Evolutionary conservation across 2,329 filamentous ascomycete genomes (phyloP).

Genomic region (Moelleriella libera): DNA sequence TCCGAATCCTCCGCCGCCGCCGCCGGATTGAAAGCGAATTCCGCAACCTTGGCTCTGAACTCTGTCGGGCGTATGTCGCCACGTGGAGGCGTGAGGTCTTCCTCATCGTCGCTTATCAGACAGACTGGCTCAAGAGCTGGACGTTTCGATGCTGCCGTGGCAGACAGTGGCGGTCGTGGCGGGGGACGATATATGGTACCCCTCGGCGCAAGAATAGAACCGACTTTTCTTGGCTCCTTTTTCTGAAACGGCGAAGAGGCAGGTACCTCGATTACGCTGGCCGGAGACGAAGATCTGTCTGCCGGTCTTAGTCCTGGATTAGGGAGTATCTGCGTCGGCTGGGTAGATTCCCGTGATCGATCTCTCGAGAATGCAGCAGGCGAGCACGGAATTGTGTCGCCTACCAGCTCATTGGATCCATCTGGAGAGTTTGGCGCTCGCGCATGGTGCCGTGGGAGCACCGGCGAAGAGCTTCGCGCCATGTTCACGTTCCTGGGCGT

Average conservation of each 20-base stretch:
- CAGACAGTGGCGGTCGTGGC: slow-evolving; percentile 10
- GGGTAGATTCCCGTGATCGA: slow-evolving; percentile 17
- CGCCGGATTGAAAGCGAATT: slow-evolving; percentile 32
- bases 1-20: slow-evolving; percentile 18
- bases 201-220: slow-evolving; percentile 56
- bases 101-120: slow-evolving; percentile 30
- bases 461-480: too few relatives aligned
- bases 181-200: slow-evolving; percentile 56
- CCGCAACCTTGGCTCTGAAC: slow-evolving; percentile 27
- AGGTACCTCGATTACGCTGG: slow-evolving; percentile 56
- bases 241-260: slow-evolving; percentile 66
- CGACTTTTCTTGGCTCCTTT: slow-evolving; percentile 18
- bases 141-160: slow-evolving; percentile 16
- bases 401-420: slow-evolving; percentile 30
- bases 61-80: slow-evolving; percentile 49
- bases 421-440: slow-evolving; percentile 6
- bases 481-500: too few relatives aligned
- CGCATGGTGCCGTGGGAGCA: too few relatives aligned
- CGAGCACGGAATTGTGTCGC: slow-evolving; percentile 31
- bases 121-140: slow-evolving; percentile 27
- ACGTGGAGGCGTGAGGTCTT: slow-evolving; percentile 32
- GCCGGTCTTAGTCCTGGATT: slow-evolving; percentile 18
- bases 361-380: slow-evolving; percentile 21
- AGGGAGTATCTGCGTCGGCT: slow-evolving; percentile 32
- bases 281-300: slow-evolving; percentile 26